Conservation (phyloP, 768 basidiomycete species). For the Leccinum incarnatum region DNA sequence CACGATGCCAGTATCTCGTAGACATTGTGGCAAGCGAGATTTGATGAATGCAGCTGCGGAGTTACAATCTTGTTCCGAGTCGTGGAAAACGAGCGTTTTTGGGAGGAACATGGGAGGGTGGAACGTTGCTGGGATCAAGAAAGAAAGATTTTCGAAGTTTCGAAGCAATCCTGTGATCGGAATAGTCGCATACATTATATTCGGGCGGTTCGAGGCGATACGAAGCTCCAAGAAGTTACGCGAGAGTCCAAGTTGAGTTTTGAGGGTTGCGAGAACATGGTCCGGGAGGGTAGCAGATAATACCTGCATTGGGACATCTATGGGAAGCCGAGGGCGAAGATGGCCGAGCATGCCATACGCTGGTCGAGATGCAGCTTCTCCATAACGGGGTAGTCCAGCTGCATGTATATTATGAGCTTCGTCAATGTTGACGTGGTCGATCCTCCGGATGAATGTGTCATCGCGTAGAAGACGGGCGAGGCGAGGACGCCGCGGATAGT, state of each 20-base stretch:
- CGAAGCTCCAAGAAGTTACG: too few species aligned
- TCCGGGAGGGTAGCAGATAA: slow-evolving; percentile 3
- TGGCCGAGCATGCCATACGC: not conserved
- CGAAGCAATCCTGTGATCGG: not conserved
- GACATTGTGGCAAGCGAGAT: too few species aligned
- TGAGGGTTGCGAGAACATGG: not conserved
- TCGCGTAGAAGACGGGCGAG: too few species aligned
- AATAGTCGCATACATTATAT: too few species aligned
- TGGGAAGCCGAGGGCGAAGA: not conserved
- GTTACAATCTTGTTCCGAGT: not conserved
- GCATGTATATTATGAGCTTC: slow-evolving; percentile 8
- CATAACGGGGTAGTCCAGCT: not conserved
- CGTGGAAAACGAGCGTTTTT: not conserved
- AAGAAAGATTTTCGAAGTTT: not conserved
- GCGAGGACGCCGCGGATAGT: too few species aligned
- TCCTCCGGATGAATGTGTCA: not conserved
- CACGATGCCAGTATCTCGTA: too few species aligned
- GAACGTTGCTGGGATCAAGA: not conserved
- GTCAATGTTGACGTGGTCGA: not conserved
- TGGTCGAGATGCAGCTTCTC: not conserved
- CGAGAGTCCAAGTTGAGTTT: not conserved
- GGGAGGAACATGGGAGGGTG: not conserved
- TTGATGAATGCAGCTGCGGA: too few species aligned
- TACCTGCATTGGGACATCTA: not conserved
- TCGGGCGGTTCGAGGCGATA: too few species aligned